Base-by-base conservation (phyloP, 345 rosid species). In the Gossypium bickii region DNA sequence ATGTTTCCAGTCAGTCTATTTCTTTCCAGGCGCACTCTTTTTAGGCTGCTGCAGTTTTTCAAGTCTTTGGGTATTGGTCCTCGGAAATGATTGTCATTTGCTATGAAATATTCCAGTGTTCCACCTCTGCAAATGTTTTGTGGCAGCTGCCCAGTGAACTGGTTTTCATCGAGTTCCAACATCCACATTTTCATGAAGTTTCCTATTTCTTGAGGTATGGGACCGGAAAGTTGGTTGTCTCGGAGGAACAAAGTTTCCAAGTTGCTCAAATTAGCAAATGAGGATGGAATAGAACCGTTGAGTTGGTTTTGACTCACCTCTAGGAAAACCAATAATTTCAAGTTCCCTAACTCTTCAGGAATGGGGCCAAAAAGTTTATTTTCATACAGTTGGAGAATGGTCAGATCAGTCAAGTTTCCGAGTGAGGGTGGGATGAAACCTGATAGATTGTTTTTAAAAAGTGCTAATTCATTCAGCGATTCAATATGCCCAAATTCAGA, bases 161-260 rank as follows among this genome's bases (percentile, higher is more conserved):
- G 67, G 45, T 60, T 60, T 60, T 5, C 16, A 60, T 60, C 64
- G 6, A 25, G 64, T 60, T 60, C 41, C 2, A 60, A 60, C 41
- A 60, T 62, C 47, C 6, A 2, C 67, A 62, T 34, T 2, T 62
- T 62, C 67, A 62, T 16, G 20, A 62, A 16, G 38, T 62, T 62
- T 38, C 67, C 67, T 15, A 62, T 62, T 16, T 38, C 24, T 63
- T 63, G 47, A 34, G 67, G 67, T 34, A 63, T 63, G 47, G 67
- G 47, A 43, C 70, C 52, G 1, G 52, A 65, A 65, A 43, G 70
- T 8, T 5, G 51, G 51, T 65, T 65, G 9, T 43, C 70, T 44
- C 52, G 27, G 52, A 65, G 70, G 70, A 44, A 43, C 51, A 65
- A 65, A 43, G 51, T 43, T 44, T 65, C 17, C 70, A 65, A 18